A percentile compares a stretch with the other conserved stretches of the same genome.
Conservation (phyloP, 2,329 filamentous ascomycete species). For the Aspergillus felis region DNA sequence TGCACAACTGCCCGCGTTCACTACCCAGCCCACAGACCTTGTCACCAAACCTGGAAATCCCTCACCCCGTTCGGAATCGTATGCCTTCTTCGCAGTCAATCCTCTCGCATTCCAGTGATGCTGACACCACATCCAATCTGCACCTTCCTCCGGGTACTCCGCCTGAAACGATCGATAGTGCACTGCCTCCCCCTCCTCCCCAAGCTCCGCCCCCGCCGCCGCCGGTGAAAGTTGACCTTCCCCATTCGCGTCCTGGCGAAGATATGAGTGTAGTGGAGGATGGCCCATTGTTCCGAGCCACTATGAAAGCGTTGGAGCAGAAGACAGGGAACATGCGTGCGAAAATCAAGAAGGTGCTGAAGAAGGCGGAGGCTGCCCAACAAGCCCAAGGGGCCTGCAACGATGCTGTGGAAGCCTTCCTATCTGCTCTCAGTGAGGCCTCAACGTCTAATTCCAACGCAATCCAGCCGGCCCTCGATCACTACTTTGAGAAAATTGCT, state of each 20-base stretch:
- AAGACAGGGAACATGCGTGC: constrained; percentile 92
- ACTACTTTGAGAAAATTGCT: constrained; percentile 97
- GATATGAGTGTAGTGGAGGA: constrained; percentile 84
- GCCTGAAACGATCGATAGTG: constrained; percentile 26
- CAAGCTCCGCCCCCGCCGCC: constrained; percentile 27
- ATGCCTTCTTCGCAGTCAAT: constrained; percentile 84
- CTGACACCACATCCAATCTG: constrained; percentile 50
- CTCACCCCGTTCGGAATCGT: constrained; percentile 70
- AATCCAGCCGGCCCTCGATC: constrained; percentile 92
- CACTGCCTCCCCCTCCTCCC: constrained; percentile 14
- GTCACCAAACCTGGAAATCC: constrained; percentile 69
- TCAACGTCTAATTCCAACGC: constrained; percentile 90
- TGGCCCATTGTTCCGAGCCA: constrained; percentile 91
- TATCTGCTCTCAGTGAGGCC: constrained; percentile 81
- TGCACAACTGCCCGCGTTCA: constrained; percentile 59
- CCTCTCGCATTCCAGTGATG: constrained; percentile 73
- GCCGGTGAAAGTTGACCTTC: constrained; percentile 77
- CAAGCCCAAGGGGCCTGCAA: constrained; percentile 78
- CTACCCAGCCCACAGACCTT: constrained; percentile 57
- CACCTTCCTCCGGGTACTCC: constrained; percentile 24
- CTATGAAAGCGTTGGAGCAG: constrained; percentile 92
- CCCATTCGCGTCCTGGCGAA: constrained; percentile 77
- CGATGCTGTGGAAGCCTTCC: constrained; percentile 75
- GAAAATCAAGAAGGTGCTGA: constrained; percentile 94
- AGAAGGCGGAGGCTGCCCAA: constrained; percentile 86